Evolutionary conservation across 352 stramenopile species (phyloP), one percentile per base, ranked within the genome.

Genomic region (Salisapilia sapeloensis): DNA sequence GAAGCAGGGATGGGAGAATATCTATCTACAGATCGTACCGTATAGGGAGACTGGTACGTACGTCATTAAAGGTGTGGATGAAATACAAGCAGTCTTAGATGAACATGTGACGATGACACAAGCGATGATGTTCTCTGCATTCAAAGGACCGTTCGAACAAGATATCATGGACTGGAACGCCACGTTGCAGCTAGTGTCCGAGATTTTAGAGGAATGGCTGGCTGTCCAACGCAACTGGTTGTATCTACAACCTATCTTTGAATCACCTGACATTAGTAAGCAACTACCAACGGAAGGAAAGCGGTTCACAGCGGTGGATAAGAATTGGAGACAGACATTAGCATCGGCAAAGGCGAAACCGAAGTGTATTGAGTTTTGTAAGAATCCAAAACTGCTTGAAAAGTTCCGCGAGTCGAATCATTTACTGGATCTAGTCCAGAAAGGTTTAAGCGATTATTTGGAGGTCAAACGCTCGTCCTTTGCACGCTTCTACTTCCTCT

Each of bases 41-140:
- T 96, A 96, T 36, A 55, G 79, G 10, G 87, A 96, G 32, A 96
- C 91, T 5, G 89, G 83, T 3, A 97, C 91, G 10, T 96, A 74
- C 29, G 93, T 97, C 18, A 77, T 97, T 40, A 95, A 94, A 30
- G 86, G 85, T 9, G 79, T 94, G 8, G 91, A 97, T 34, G 89
- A 97, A 39, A 91, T 96, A 15, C 89, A 96, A 45, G 58, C 67
- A 12, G 74, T 97, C 2, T 53, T 97, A 9, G 91, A 97, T 33
- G 91, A 97, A 39, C 91, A 97, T 38, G 81, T 97, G 15, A 97
- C 87, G 0, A 96, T 93, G 62, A 96, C 91, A 2, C 85, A 96
- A 38, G 86, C 85, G 5, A 97, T 97, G 89, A 89, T 92, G 58
- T 97, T 97, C 33, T 95, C 77, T 1, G 66, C 82, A 1, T 97